phyloP scores from a whole-genome alignment of 257 asterid species.

The Solanum pinnatisectum region DNA sequence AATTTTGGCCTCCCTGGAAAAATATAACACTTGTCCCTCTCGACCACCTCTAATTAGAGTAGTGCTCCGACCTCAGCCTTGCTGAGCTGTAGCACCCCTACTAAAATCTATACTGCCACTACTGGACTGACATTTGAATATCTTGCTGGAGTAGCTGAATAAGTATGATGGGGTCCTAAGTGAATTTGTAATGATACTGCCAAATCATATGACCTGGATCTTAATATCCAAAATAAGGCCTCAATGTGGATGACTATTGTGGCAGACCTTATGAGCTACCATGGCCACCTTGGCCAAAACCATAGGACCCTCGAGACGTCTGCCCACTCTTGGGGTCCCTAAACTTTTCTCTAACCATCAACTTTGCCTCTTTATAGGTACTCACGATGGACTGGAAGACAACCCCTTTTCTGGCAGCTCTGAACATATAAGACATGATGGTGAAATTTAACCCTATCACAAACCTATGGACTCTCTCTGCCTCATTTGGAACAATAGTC shows the following conservation, averaged over 20 bases:
- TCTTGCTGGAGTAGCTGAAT: background rate
- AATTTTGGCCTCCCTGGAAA: background rate
- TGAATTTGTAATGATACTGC: no score
- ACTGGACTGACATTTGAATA: background rate
- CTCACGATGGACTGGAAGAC: background rate
- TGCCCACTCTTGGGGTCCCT: background rate
- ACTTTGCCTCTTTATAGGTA: background rate
- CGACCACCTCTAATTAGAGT: background rate
- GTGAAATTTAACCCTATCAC: background rate
- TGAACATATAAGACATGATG: background rate
- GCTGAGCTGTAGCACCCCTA: background rate
- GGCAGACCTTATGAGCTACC: background rate
- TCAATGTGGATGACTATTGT: background rate
- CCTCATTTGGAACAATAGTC: background rate
- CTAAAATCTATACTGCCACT: background rate
- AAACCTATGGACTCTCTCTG: background rate
- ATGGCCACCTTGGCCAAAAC: background rate
- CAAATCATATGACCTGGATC: background rate
- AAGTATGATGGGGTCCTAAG: background rate
- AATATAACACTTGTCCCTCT: background rate
- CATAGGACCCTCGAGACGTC: background rate
- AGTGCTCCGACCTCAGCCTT: background rate
- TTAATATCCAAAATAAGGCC: no score
- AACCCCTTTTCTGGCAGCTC: background rate
- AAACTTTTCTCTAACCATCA: background rate